phyloP scores from a whole-genome alignment of 495 filamentous ascomycete genomes.

The Penicillium maclennaniae region DNA sequence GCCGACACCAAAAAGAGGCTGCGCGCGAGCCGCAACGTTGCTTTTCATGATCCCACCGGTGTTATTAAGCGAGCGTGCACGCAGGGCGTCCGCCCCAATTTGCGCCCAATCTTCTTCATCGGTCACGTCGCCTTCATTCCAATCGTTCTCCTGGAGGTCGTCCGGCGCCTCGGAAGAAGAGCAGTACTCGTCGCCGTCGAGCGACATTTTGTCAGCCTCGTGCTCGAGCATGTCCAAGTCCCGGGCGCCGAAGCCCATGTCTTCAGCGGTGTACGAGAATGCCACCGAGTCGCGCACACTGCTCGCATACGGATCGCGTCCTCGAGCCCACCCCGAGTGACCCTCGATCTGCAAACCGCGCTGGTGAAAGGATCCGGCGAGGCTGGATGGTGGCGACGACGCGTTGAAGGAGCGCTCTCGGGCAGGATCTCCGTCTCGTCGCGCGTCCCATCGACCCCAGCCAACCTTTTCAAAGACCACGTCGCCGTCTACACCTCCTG shows the following conservation, averaged over 20 bases:
- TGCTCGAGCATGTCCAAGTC: constrained; percentile 71
- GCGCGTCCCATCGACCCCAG: constrained; percentile 95
- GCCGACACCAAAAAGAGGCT: constrained; percentile 36
- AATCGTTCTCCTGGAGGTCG: constrained; percentile 58
- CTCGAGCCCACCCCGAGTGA: constrained; percentile 43
- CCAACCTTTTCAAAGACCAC: constrained; percentile 94
- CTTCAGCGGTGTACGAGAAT: constrained; percentile 64
- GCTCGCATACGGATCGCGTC: constrained; percentile 48
- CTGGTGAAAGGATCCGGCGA: constrained; percentile 48
- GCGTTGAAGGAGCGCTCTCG: constrained; percentile 34
- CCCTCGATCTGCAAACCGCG: constrained; percentile 62
- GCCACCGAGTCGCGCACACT: constrained; percentile 69
- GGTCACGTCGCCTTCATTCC: constrained; percentile 77
- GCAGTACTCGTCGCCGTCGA: constrained; percentile 71
- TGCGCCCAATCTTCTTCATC: constrained; percentile 97
- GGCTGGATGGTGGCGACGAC: constrained; percentile 45
- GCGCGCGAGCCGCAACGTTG: constrained; percentile 21
- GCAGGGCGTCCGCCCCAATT: constrained; percentile 80
- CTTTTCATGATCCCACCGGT: constrained; percentile 33
- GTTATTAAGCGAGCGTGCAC: constrained; percentile 60
- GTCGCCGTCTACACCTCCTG: constrained; percentile 63
- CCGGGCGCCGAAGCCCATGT: constrained; percentile 37
- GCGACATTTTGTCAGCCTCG: constrained; percentile 94
- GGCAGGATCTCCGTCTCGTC: constrained; percentile 60
- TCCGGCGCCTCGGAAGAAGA: constrained; percentile 72